Evolutionary conservation across 306 rosid genomes (phyloP), one percentile per base, ranked within the genome.

Genomic region (Casuarina equisetifolia): DNA sequence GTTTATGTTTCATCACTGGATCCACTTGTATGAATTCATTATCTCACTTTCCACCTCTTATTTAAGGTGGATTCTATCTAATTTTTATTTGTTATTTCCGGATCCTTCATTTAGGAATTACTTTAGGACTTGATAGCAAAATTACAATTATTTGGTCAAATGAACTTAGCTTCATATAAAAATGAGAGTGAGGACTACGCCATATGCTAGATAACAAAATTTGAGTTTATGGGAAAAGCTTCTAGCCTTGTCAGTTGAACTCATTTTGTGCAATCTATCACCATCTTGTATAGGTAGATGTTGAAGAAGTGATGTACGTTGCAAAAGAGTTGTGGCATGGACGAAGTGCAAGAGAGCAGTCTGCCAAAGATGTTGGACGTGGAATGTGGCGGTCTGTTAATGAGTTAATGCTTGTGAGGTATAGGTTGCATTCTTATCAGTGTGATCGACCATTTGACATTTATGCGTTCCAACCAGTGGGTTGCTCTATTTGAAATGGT

Each of bases 361-460:
- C 54, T 67, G 86, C 79, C 20, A 92, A 82, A 89, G 92, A 92
- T 77, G 91, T 90, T 61, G 98, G 98, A 58, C 95, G 97, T 62
- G 95, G 95, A 79, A 90, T 94, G 95, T 94, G 97, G 98, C 91
- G 98, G 76, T 86, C 97, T 43, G 86, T 92, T 62, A 94, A 94
- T 78, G 98, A 90, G 82, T 85, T 94, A 81, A 94, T 94, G 97
- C 97, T 94, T 83, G 90, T 94, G 74, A 92, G 97, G 98, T 94
- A 90, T 75, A 73, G 46, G 54, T 63, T 64, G 74, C 46, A 25
- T 43, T 72, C 59, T 54, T 20, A 35, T 0, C 32, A 49, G 38
- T 81, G 72, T n/a, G 73, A 51, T 45, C 43, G 49, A 46, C 51
- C 67, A 59, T 73, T 81, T 73, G 20, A 11, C 50, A 78, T 79